Conservation (phyloP, 2,329 filamentous ascomycete genomes). For the Fusarium compactum region DNA sequence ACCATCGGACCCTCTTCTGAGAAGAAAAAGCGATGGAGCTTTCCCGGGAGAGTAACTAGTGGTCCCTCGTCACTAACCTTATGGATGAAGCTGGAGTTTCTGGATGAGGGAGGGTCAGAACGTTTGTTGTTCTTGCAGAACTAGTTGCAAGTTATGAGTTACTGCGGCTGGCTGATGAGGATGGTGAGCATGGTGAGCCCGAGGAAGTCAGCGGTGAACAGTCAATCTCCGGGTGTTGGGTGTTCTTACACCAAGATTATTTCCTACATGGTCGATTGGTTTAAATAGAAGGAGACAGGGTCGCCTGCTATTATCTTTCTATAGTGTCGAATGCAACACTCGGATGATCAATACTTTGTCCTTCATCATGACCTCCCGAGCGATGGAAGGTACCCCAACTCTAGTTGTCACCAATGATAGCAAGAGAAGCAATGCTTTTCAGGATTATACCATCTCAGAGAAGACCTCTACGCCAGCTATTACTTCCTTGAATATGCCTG, state of each 20-base stretch:
- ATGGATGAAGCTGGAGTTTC: not conserved
- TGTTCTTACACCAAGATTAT: not conserved
- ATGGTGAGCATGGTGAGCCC: not conserved
- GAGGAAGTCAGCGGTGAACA: not conserved
- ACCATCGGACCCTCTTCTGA: not conserved
- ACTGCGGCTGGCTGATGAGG: conserved; percentile 17
- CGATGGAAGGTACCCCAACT: not conserved
- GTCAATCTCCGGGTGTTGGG: not conserved
- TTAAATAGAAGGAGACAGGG: not conserved
- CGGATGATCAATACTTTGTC: not conserved
- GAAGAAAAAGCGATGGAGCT: not conserved
- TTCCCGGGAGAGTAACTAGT: not conserved
- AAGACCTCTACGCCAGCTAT: not conserved
- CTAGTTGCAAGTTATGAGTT: not conserved
- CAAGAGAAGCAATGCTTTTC: no score
- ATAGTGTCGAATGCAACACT: not conserved
- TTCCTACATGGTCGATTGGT: not conserved
- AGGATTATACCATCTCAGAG: not conserved
- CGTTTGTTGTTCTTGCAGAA: conserved; percentile 10
- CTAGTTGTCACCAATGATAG: not conserved
- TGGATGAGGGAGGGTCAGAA: not conserved
- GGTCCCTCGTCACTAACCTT: not conserved
- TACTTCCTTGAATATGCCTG: not conserved
- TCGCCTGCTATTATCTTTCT: not conserved
- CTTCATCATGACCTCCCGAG: not conserved